A percentile compares a stretch with the other conserved stretches of the same genome.
Conservation (phyloP, 306 rosid species). For the Rosa multiflora region DNA sequence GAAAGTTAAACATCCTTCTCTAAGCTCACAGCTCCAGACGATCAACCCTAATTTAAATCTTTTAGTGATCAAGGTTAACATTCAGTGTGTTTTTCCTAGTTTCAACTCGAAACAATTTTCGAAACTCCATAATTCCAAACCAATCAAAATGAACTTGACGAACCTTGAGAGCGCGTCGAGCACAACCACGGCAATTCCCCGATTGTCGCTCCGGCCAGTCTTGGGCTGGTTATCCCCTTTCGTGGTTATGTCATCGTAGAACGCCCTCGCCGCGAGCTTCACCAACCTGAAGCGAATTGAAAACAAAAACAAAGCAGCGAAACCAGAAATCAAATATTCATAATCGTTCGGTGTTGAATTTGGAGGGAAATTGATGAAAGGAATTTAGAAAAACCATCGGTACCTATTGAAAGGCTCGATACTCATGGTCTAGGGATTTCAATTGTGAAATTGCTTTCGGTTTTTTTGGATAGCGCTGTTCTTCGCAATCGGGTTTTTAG, state of each 20-base stretch:
- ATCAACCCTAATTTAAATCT: background rate
- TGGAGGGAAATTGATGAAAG: slow-evolving; percentile 8
- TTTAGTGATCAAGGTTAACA: background rate
- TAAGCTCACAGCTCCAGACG: background rate
- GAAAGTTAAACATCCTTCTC: background rate
- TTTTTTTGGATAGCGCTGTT: too few species aligned
- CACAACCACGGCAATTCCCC: slow-evolving; percentile 98
- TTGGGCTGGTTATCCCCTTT: slow-evolving; percentile 94
- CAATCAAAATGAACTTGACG: slow-evolving; percentile 2
- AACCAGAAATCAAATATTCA: background rate
- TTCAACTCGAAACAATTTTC: background rate
- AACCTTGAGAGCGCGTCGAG: slow-evolving; percentile 98
- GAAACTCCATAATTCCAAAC: background rate
- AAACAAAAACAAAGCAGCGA: background rate
- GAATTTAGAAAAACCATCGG: background rate
- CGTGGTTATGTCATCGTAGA: slow-evolving; percentile 79
- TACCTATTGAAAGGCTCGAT: slow-evolving; percentile 78
- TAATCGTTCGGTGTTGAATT: background rate
- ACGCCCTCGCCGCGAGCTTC: slow-evolving; percentile 88
- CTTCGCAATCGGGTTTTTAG: background rate
- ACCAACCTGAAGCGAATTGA: slow-evolving; percentile 56
- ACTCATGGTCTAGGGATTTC: slow-evolving; percentile 32
- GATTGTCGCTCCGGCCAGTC: slow-evolving; percentile 81
- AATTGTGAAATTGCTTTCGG: background rate
- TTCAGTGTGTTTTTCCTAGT: background rate